These are phyloP conservation scores for Globisporangium spinosum DNA, from an alignment of 352 stramenopile species.

Conservation along the genomic window DNA sequence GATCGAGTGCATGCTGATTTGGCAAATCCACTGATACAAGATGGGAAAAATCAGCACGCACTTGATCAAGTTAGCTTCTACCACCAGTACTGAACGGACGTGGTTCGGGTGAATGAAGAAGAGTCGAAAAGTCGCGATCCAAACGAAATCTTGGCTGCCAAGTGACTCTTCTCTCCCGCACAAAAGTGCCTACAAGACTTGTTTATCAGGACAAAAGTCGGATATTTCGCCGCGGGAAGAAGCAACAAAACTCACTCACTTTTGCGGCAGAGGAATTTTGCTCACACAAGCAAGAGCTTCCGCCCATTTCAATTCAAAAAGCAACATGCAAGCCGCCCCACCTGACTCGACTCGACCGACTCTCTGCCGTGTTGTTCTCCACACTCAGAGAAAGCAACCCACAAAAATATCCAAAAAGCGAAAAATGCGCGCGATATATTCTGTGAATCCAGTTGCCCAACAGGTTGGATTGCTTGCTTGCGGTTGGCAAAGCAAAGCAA, in stretches of 20 bases:
- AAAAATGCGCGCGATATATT: neutral
- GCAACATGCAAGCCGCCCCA: too few species aligned
- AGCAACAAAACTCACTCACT: neutral
- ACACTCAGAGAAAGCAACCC: neutral
- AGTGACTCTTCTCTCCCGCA: neutral
- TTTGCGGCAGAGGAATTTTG: too few species aligned
- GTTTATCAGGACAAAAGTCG: neutral
- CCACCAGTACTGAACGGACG: neutral
- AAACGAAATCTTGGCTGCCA: neutral
- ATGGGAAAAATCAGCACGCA: neutral
- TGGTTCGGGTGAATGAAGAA: neutral
- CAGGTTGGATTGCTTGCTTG: neutral
- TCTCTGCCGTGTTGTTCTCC: neutral
- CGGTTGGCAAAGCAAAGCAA: neutral
- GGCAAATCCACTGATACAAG: neutral
- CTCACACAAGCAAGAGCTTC: too few species aligned
- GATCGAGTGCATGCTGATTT: neutral
- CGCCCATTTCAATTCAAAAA: too few species aligned
- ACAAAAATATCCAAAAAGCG: neutral
- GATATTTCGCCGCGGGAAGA: neutral
- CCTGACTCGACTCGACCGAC: too few species aligned
- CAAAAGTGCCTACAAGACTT: neutral
- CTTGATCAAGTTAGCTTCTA: neutral
- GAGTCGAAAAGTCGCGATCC: neutral
- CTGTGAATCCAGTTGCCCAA: neutral